A percentile compares a stretch with the other conserved stretches of the same genome.
Conservation (phyloP, 1,139 yeast genomes). For the Candida mesenterica region DNA sequence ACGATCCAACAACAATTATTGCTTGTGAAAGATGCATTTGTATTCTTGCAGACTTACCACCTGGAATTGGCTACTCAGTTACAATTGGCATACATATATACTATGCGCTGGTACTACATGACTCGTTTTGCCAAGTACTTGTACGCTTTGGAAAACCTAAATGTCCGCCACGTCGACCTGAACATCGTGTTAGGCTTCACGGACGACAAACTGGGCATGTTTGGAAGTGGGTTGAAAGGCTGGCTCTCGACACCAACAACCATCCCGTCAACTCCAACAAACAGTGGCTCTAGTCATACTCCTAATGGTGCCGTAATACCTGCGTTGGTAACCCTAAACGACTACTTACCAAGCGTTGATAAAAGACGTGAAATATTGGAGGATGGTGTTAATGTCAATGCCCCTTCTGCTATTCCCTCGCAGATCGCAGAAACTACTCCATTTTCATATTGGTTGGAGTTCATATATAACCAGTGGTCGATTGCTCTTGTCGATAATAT, state of each 20-base stretch:
- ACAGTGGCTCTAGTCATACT: too few relatives aligned
- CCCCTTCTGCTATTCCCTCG: conserved; percentile 71
- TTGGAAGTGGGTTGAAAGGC: conserved; percentile 28
- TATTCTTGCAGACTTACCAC: conserved; percentile 55
- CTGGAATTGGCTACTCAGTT: conserved; percentile 73
- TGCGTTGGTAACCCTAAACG: conserved; percentile 30
- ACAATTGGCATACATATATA: conserved; percentile 74
- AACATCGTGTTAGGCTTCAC: conserved; percentile 49
- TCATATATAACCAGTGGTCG: conserved; percentile 70
- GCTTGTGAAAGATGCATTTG: conserved; percentile 56
- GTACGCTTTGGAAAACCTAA: conserved; percentile 68
- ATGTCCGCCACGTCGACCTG: conserved; percentile 51
- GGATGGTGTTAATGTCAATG: conserved; percentile 17
- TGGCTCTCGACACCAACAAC: conserved; percentile 21
- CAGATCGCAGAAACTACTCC: conserved; percentile 83
- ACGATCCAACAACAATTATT: conserved; percentile 67
- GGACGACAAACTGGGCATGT: conserved; percentile 26
- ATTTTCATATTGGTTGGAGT: conserved; percentile 66
- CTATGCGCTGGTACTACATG: conserved; percentile 91
- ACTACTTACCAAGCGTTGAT: conserved; percentile 55
- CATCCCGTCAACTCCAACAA: conserved; percentile 4
- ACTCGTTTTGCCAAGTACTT: conserved; percentile 77
- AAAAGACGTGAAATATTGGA: conserved; percentile 52
- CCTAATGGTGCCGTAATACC: conserved; percentile 4
- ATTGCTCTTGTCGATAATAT: conserved; percentile 75